Percentiles rank a stretch among this genome's conserved stretches.
Evolutionary conservation across 306 rosid genomes (phyloP).

Genomic region (Castanea crenata): DNA sequence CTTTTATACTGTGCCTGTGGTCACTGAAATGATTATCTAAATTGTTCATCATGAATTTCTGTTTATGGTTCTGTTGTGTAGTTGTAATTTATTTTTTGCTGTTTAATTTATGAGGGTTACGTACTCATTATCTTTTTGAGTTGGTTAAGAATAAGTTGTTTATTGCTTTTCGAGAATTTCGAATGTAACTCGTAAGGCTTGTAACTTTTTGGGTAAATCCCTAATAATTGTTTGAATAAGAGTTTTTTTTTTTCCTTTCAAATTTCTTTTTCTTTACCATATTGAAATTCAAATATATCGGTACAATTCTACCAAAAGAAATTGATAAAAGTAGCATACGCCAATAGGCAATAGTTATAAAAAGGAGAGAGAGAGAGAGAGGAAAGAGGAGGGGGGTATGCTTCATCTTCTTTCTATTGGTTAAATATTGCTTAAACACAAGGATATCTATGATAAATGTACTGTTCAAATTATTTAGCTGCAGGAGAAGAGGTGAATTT

Average conservation of each 20-base stretch:
- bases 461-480: too few species aligned
- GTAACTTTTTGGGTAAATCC: neutral
- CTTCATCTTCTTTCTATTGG: too few species aligned
- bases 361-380: too few species aligned
- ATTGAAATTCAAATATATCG: too few species aligned
- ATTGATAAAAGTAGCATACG: too few species aligned
- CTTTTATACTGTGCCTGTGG: conserved; percentile 28
- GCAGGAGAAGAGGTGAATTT: too few species aligned
- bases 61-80: conserved; percentile 31
- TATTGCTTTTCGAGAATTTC: neutral
- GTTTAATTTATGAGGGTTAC: conserved; percentile 1
- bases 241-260: neutral
- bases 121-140: neutral
- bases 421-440: too few species aligned
- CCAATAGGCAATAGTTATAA: too few species aligned
- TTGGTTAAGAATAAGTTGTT: conserved; percentile 7
- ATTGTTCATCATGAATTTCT: conserved; percentile 28
- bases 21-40: conserved; percentile 19
- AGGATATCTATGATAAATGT: too few species aligned
- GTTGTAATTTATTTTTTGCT: conserved; percentile 30
- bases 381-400: too few species aligned
- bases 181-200: neutral
- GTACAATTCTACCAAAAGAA: too few species aligned
- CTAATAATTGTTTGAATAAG: neutral
- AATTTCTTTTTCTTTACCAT: too few species aligned